phyloP scores from a whole-genome alignment of 495 filamentous ascomycete genomes.

The Parathielavia hyrcaniae region DNA sequence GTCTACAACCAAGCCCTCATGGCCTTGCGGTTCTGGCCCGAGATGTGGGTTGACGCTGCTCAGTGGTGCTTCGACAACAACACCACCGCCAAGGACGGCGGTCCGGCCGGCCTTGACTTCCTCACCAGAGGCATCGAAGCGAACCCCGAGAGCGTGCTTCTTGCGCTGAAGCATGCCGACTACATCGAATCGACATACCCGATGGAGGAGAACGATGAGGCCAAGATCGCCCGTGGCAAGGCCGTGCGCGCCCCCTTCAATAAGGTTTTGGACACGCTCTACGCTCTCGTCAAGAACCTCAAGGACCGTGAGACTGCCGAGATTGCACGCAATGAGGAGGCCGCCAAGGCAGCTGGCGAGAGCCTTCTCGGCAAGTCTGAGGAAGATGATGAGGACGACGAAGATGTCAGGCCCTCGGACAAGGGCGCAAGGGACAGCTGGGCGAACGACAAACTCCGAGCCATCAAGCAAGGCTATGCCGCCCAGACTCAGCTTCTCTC shows the following conservation, averaged over 20 bases:
- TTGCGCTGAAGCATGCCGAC: constrained; percentile 85
- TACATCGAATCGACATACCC: constrained; percentile 66
- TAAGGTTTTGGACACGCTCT: constrained; percentile 74
- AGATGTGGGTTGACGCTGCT: constrained; percentile 91
- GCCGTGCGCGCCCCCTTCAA: constrained; percentile 77
- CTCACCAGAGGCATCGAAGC: constrained; percentile 74
- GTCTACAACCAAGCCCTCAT: constrained; percentile 92
- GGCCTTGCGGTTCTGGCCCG: constrained; percentile 87
- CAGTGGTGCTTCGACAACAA: constrained; percentile 85
- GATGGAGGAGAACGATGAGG: constrained; percentile 64
- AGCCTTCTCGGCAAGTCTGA: constrained; percentile 29
- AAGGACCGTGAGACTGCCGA: constrained; percentile 67
- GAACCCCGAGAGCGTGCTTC: constrained; percentile 86
- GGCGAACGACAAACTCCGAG: constrained; percentile 60
- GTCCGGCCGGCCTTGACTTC: constrained; percentile 56
- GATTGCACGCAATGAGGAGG: constrained; percentile 64
- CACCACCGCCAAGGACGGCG: constrained; percentile 52
- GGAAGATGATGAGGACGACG: constrained; percentile 59
- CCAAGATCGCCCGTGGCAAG: constrained; percentile 59
- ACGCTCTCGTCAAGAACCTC: constrained; percentile 66
- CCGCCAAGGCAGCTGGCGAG: constrained; percentile 33
- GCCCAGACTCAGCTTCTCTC: constrained; percentile 66
- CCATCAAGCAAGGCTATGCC: constrained; percentile 61
- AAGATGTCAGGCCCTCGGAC: constrained; percentile 52
- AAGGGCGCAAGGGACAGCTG: constrained; percentile 48